phyloP scores from a whole-genome alignment of 257 asterid species.

The Primulina eburnea region DNA sequence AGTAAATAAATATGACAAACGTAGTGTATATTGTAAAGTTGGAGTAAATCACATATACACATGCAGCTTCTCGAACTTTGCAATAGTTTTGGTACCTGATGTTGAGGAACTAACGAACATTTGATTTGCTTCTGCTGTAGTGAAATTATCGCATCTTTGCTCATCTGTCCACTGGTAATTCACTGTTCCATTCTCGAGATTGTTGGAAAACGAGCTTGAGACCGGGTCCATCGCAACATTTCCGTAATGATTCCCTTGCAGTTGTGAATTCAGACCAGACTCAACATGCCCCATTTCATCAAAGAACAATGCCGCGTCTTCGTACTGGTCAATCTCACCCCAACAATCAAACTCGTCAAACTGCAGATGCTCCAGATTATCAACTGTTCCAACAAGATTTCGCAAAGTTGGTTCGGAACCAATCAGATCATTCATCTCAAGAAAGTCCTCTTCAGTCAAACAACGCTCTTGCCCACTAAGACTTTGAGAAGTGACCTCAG shows the following conservation, averaged over 20 bases:
- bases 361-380: slow-evolving; percentile 18
- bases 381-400: slow-evolving; percentile 19
- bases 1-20: slow-evolving; percentile 35
- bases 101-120: slow-evolving; percentile 23
- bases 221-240: not conserved
- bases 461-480: slow-evolving; percentile 7
- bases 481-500: slow-evolving; percentile 32
- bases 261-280: slow-evolving; percentile 22
- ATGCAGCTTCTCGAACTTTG: slow-evolving; percentile 19
- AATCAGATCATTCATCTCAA: slow-evolving; percentile 46
- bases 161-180: slow-evolving; percentile 29
- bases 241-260: slow-evolving; percentile 16
- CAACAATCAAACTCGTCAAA: slow-evolving; percentile 36
- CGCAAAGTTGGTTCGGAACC: slow-evolving; percentile 30
- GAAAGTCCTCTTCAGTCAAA: slow-evolving; percentile 33
- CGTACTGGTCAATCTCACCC: slow-evolving; percentile 36
- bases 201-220: not conserved
- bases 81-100: slow-evolving; percentile 43
- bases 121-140: slow-evolving; percentile 27
- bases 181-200: slow-evolving; percentile 11
- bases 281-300: slow-evolving; percentile 26
- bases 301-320: slow-evolving; percentile 24
- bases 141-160: slow-evolving; percentile 23
- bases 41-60: slow-evolving; percentile 18
- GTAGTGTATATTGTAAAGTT: slow-evolving; percentile 15